These are phyloP conservation scores for Calonectria montana DNA, from an alignment of 2,329 filamentous ascomycete genomes.

Conservation along the genomic window DNA sequence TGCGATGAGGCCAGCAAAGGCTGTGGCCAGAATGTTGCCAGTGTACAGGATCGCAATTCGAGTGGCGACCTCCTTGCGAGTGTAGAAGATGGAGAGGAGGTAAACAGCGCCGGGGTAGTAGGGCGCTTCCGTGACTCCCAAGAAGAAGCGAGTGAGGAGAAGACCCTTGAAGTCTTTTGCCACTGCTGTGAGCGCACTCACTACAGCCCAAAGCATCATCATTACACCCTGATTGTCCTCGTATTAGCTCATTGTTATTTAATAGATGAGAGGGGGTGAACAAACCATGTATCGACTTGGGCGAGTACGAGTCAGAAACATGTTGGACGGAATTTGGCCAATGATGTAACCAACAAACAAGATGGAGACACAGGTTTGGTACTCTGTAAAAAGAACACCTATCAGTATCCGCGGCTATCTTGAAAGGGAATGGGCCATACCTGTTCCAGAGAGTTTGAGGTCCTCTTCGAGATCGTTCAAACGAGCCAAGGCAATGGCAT, in stretches of 20 bases:
- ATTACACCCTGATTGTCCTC: background rate
- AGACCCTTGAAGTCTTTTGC: slow-evolving; percentile 60
- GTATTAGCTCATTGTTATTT: background rate
- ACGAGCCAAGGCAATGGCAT: slow-evolving; percentile 57
- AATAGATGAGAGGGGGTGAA: slow-evolving; percentile 9
- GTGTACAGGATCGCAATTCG: slow-evolving; percentile 58
- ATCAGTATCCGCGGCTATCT: background rate
- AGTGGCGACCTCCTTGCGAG: slow-evolving; percentile 57
- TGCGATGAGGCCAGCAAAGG: slow-evolving; percentile 57
- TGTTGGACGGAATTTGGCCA: slow-evolving; percentile 54
- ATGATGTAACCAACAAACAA: slow-evolving; percentile 58
- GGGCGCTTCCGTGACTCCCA: slow-evolving; percentile 54
- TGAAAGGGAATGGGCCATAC: background rate
- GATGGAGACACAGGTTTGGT: slow-evolving; percentile 44
- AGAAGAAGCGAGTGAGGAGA: slow-evolving; percentile 57
- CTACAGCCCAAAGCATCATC: slow-evolving; percentile 60
- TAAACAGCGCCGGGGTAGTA: slow-evolving; percentile 50
- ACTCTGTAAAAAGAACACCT: slow-evolving; percentile 29
- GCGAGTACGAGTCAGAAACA: slow-evolving; percentile 55
- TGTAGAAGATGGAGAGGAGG: slow-evolving; percentile 66
- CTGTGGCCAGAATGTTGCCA: slow-evolving; percentile 48
- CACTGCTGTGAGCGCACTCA: slow-evolving; percentile 58
- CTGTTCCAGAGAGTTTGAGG: slow-evolving; percentile 32
- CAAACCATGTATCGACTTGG: slow-evolving; percentile 54
- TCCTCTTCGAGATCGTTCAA: slow-evolving; percentile 45